These are phyloP conservation scores for Nigrospora sphaerica DNA, from an alignment of 2,329 filamentous ascomycete species.

Conservation along the genomic window DNA sequence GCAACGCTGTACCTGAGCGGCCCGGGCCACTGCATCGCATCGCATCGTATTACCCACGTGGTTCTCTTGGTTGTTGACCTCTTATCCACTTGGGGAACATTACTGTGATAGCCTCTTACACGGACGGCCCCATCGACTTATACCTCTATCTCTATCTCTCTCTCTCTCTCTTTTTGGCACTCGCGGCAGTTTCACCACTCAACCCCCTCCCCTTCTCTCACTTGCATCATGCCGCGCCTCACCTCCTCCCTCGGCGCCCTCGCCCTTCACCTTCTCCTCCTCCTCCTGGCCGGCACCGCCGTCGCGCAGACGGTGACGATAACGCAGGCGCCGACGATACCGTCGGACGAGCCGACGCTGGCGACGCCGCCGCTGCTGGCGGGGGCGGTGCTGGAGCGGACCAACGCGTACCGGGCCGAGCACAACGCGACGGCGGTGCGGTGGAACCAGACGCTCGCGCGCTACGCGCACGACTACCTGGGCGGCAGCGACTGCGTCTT, in stretches of 20 bases:
- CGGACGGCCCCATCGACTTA: too few species aligned
- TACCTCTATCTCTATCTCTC: too few species aligned
- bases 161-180: too few species aligned
- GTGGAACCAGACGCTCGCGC: slow-evolving; percentile 59
- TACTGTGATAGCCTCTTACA: too few species aligned
- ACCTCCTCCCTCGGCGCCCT: slow-evolving; percentile 2
- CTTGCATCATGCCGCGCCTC: too few species aligned
- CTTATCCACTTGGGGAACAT: too few species aligned
- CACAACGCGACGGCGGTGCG: slow-evolving; percentile 52
- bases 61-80: too few species aligned
- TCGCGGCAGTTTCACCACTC: too few species aligned
- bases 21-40: too few species aligned
- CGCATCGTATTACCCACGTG: too few species aligned
- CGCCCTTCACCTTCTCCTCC: slow-evolving; percentile 4
- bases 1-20: too few species aligned
- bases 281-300: slow-evolving; percentile 11
- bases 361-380: slow-evolving; percentile 30
- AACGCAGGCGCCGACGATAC: slow-evolving; percentile 14
- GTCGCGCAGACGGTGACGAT: slow-evolving; percentile 10
- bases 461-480: slow-evolving; percentile 46
- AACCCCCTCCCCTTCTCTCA: too few species aligned
- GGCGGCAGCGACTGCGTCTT: slow-evolving; percentile 34
- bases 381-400: slow-evolving; percentile 54
- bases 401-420: slow-evolving; percentile 56
- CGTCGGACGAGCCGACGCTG: slow-evolving; percentile 22